Evolutionary conservation across 805 yeast species (phyloP).

Genomic region (Isabelozyma rhagii): DNA sequence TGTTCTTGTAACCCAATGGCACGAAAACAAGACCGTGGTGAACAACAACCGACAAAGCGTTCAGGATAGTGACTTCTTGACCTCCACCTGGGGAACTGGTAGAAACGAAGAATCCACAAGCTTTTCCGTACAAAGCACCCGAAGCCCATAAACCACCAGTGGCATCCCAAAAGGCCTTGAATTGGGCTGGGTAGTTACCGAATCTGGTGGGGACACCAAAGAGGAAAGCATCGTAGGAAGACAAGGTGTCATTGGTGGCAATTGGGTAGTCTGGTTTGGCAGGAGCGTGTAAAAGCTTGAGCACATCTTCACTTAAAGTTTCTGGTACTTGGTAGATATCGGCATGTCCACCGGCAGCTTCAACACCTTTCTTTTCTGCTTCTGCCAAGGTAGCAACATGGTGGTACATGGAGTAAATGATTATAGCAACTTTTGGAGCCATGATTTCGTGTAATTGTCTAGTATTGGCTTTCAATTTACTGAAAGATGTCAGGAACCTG

Average conservation of each 20-base stretch:
- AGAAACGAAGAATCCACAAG: conserved; percentile 68
- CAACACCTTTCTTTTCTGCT: conserved; percentile 64
- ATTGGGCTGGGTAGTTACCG: conserved; percentile 79
- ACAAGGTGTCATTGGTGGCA: conserved; percentile 57
- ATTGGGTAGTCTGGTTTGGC: conserved; percentile 50
- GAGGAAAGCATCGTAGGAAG: conserved; percentile 71
- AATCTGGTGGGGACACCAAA: conserved; percentile 87
- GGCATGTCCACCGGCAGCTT: conserved; percentile 65
- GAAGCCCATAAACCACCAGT: conserved; percentile 79
- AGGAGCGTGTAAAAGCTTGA: conserved; percentile 59
- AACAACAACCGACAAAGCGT: conserved; percentile 58
- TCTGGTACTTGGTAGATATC: conserved; percentile 73
- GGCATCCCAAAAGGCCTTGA: conserved; percentile 71
- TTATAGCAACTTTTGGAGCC: conserved; percentile 40
- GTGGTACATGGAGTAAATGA: conserved; percentile 71
- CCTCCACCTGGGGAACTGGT: conserved; percentile 83
- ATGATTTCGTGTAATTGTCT: conserved; percentile 8
- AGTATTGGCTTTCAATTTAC: background rate
- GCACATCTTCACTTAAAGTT: conserved; percentile 61
- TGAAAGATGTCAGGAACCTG: too few relatives aligned
- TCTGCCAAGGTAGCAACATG: conserved; percentile 70
- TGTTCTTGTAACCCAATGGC: conserved; percentile 70
- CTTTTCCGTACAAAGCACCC: conserved; percentile 72
- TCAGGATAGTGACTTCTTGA: conserved; percentile 69
- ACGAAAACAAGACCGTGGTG: conserved; percentile 82